A percentile compares a stretch with the other conserved stretches of the same genome.
Evolutionary conservation across 805 yeast genomes (phyloP).

Genomic region (Lachancea sp.): DNA sequence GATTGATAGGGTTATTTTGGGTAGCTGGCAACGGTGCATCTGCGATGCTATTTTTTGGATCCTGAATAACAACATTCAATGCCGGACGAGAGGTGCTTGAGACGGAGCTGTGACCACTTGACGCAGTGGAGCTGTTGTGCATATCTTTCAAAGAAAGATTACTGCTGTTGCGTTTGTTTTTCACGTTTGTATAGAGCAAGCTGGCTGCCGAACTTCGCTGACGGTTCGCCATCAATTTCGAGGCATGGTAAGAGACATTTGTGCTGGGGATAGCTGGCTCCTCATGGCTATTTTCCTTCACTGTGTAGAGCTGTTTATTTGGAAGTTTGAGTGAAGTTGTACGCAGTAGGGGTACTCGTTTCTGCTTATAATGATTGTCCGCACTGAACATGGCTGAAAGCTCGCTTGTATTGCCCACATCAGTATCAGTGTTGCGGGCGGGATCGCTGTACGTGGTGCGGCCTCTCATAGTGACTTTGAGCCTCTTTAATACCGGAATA

Average conservation of each 20-base stretch:
- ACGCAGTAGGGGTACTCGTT: slow-evolving; percentile 4
- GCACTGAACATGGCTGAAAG: slow-evolving; percentile 9
- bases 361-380: background rate
- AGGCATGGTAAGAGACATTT: slow-evolving; percentile 5
- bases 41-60: background rate
- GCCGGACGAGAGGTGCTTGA: slow-evolving; percentile 1
- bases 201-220: slow-evolving; percentile 14
- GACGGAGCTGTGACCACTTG: background rate
- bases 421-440: background rate
- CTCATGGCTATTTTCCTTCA: slow-evolving; percentile 12
- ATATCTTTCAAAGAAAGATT: slow-evolving; percentile 3
- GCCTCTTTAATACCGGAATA: no score
- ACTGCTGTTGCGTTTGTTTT: slow-evolving; percentile 9
- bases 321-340: slow-evolving; percentile 8
- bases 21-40: background rate
- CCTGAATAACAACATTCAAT: slow-evolving; percentile 2
- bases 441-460: background rate
- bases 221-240: slow-evolving; percentile 8
- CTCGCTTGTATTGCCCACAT: slow-evolving; percentile 5
- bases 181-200: slow-evolving; percentile 11
- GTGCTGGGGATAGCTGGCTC: slow-evolving; percentile 8
- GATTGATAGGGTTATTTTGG: slow-evolving; percentile 15
- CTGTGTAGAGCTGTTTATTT: slow-evolving; percentile 10
- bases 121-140: background rate
- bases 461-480: slow-evolving; percentile 1